Conservation (phyloP, 2,329 filamentous ascomycete genomes). For the Hymenoscyphus scutula region DNA sequence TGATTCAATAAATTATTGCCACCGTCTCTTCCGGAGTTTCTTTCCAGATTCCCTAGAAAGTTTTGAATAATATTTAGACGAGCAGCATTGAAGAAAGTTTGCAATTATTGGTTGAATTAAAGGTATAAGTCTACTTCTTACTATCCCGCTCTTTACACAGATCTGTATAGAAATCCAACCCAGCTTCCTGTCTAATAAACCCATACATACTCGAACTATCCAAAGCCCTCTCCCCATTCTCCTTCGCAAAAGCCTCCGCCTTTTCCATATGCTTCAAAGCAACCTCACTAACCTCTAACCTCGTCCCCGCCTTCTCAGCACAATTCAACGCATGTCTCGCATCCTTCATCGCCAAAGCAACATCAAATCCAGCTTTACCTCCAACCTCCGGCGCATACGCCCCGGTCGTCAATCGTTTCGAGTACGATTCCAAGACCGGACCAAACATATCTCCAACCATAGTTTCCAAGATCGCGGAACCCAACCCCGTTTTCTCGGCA, state of each 20-base stretch:
- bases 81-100: no score
- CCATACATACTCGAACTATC: conserved; percentile 54
- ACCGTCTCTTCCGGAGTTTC: no score
- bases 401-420: conserved; percentile 43
- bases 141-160: conserved; percentile 27
- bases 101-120: background rate
- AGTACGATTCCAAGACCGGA: conserved; percentile 42
- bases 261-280: conserved; percentile 43
- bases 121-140: conserved; percentile 7
- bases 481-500: conserved; percentile 45
- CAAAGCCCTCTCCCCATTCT: conserved; percentile 36
- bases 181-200: conserved; percentile 43
- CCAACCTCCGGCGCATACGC: conserved; percentile 40
- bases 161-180: conserved; percentile 45
- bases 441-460: conserved; percentile 45
- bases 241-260: conserved; percentile 36
- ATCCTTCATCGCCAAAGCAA: conserved; percentile 31
- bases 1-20: no score
- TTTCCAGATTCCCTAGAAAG: no score
- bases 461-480: conserved; percentile 41
- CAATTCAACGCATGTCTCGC: conserved; percentile 30
- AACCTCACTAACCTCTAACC: conserved; percentile 26
- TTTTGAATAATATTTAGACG: no score
- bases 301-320: conserved; percentile 24
- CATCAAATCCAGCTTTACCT: conserved; percentile 28